phyloP scores from a whole-genome alignment of 2,329 filamentous ascomycete species.

The Aureobasidium sp. region DNA sequence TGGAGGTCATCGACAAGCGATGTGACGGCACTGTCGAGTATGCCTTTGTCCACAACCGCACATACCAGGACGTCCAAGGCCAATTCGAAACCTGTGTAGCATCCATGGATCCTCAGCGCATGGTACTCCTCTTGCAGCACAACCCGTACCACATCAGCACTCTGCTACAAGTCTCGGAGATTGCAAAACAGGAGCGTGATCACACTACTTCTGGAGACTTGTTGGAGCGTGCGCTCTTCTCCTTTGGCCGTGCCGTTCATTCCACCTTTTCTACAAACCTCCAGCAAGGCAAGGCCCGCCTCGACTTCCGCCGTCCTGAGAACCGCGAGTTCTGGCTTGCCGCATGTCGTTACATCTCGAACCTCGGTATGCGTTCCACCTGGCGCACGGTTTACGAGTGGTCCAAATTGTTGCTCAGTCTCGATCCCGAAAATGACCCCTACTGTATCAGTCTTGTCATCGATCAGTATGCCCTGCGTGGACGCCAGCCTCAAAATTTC shows the following conservation, averaged over 20 bases:
- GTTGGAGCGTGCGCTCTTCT: slow-evolving; percentile 84
- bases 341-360: slow-evolving; percentile 80
- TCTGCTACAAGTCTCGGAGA: slow-evolving; percentile 85
- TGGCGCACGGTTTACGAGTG: slow-evolving; percentile 91
- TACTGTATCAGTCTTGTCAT: slow-evolving; percentile 76
- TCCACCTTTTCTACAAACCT: slow-evolving; percentile 73
- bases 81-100: slow-evolving; percentile 76
- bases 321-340: slow-evolving; percentile 92
- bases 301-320: slow-evolving; percentile 75
- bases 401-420: slow-evolving; percentile 72
- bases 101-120: slow-evolving; percentile 72
- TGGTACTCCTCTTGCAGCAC: slow-evolving; percentile 66
- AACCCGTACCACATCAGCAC: slow-evolving; percentile 90
- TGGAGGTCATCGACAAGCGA: slow-evolving; percentile 59
- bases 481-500: slow-evolving; percentile 68
- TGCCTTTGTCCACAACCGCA: slow-evolving; percentile 64
- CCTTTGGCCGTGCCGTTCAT: slow-evolving; percentile 81
- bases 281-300: slow-evolving; percentile 67
- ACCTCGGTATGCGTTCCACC: slow-evolving; percentile 82
- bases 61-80: slow-evolving; percentile 67
- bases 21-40: slow-evolving; percentile 62
- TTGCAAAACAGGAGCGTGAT: slow-evolving; percentile 87
- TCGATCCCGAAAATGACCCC: slow-evolving; percentile 68
- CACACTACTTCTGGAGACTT: slow-evolving; percentile 79
- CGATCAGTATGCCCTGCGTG: slow-evolving; percentile 77